Evolutionary conservation across 2,329 filamentous ascomycete genomes (phyloP).

Genomic region (Ophiocordyceps robertsii): DNA sequence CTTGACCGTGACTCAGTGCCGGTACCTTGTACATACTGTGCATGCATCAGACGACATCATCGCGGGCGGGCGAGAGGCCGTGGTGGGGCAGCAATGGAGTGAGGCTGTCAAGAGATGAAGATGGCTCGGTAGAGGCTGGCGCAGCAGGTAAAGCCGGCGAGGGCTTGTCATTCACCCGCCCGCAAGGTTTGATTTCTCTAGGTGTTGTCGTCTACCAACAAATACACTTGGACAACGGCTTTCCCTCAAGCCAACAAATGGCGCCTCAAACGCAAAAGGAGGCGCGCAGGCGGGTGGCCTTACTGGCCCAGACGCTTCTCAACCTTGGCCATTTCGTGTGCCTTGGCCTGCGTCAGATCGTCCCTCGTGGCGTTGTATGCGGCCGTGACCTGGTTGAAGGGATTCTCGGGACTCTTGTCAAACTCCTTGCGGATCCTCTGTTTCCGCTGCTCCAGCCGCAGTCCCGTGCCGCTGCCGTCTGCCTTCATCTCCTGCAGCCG

Average conservation of each 20-base stretch:
- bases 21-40: too few species aligned
- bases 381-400: constrained; percentile 75
- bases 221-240: too few species aligned
- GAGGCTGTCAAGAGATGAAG: background rate
- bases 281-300: too few species aligned
- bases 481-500: constrained; percentile 73
- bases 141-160: too few species aligned
- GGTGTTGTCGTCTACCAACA: too few species aligned
- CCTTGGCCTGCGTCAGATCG: constrained; percentile 54
- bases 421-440: constrained; percentile 84
- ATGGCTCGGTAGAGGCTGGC: background rate
- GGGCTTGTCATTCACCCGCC: too few species aligned
- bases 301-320: constrained; percentile 50
- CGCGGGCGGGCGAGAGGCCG: constrained; percentile 2
- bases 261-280: too few species aligned
- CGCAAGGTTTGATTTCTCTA: too few species aligned
- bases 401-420: constrained; percentile 87
- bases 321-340: constrained; percentile 57
- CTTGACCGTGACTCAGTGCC: background rate
- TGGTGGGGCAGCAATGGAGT: background rate
- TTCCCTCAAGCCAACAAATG: too few species aligned
- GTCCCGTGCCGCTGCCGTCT: constrained; percentile 57
- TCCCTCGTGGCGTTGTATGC: constrained; percentile 67
- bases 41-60: constrained; percentile 5
- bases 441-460: constrained; percentile 73